Evolutionary conservation across 805 yeast species (phyloP).

Genomic region (Kregervanrija fluxuum): DNA sequence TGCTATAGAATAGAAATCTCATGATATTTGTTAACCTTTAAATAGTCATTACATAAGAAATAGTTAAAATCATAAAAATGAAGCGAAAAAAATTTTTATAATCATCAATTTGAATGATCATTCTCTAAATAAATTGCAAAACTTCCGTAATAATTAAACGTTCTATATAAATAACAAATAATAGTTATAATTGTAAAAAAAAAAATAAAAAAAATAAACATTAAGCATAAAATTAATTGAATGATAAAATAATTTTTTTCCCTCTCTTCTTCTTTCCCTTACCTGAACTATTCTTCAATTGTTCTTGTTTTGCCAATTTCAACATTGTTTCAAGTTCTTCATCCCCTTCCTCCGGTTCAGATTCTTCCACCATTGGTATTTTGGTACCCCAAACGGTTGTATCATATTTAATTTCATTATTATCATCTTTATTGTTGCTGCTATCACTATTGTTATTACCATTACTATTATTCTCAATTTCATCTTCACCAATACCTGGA

Average conservation of each 20-base stretch:
- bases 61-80: too few relatives aligned
- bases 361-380: conserved; percentile 35
- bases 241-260: conserved; percentile 3
- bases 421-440: conserved; percentile 6
- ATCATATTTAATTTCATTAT: conserved; percentile 11
- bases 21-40: too few relatives aligned
- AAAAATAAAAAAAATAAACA: background rate
- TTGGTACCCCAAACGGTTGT: conserved; percentile 76
- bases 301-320: conserved; percentile 43
- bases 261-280: conserved; percentile 31
- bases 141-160: background rate
- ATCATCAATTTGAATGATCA: too few relatives aligned
- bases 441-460: conserved; percentile 7
- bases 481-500: conserved; percentile 10
- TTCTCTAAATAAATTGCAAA: too few relatives aligned
- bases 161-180: background rate
- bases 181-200: conserved; percentile 1
- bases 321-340: conserved; percentile 38
- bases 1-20: too few relatives aligned
- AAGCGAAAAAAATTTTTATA: too few relatives aligned
- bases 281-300: conserved; percentile 23
- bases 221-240: conserved; percentile 2
- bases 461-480: conserved; percentile 3
- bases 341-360: conserved; percentile 37
- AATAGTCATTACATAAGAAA: too few relatives aligned